Conservation (phyloP, 2,329 filamentous ascomycete species). For the Aspergillus pseudonomiae region DNA sequence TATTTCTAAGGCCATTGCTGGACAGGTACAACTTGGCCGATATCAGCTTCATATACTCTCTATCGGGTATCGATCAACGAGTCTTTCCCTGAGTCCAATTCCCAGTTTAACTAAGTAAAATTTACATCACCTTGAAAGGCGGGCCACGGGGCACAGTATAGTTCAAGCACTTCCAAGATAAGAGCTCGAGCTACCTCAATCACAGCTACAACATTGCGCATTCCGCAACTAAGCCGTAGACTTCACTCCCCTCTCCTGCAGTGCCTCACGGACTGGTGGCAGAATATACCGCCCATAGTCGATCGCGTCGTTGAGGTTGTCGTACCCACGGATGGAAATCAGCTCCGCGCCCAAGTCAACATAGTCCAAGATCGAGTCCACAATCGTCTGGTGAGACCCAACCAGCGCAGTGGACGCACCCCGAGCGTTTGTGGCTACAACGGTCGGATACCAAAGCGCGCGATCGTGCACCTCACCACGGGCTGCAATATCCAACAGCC, state of each 20-base stretch:
- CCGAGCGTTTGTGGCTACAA: constrained; percentile 62
- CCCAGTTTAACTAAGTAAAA: no score
- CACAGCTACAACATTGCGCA: not conserved
- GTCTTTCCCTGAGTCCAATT: no score
- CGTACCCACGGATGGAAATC: constrained; percentile 64
- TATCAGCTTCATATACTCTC: no score
- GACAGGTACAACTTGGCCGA: no score
- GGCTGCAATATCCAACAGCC: constrained; percentile 60
- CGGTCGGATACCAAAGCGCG: constrained; percentile 65
- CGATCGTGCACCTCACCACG: constrained; percentile 60
- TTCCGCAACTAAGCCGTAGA: not conserved
- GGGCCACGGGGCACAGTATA: no score
- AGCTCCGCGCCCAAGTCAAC: constrained; percentile 59
- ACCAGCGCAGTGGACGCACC: constrained; percentile 64
- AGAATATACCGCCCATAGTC: constrained; percentile 62
- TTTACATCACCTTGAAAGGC: no score
- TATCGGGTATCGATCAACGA: no score
- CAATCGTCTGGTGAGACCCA: constrained; percentile 56
- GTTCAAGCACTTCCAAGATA: no score
- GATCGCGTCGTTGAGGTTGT: constrained; percentile 62
- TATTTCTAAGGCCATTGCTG: no score
- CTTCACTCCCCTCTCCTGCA: constrained; percentile 17
- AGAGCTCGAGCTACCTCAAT: no score
- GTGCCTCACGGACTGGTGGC: constrained; percentile 48
- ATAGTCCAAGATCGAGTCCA: constrained; percentile 60